These are phyloP conservation scores for Hebeloma cylindrosporum DNA, from an alignment of 768 basidiomycete genomes.

Conservation along the genomic window DNA sequence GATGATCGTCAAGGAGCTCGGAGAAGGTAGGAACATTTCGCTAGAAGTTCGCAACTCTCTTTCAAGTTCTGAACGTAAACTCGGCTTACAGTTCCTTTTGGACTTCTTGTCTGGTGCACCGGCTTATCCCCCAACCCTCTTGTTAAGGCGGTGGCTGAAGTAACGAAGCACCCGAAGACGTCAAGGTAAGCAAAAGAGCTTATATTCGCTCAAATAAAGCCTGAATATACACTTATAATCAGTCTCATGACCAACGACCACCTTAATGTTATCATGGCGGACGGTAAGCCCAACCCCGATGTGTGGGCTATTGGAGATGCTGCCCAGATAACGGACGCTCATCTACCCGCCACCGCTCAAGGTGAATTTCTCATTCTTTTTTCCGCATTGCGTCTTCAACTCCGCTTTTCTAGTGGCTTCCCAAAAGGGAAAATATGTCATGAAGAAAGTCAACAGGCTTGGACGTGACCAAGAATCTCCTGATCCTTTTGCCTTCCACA, in stretches of 20 bases:
- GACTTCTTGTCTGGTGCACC: conserved; percentile 86
- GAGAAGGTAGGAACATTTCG: conserved; percentile 55
- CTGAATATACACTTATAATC: conserved; percentile 1
- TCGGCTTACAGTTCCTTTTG: conserved; percentile 61
- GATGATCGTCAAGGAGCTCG: conserved; percentile 69
- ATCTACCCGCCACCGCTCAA: conserved; percentile 85
- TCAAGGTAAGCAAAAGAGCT: conserved; percentile 49
- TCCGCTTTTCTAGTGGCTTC: conserved; percentile 55
- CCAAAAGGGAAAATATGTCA: conserved; percentile 71
- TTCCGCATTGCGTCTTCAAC: not conserved
- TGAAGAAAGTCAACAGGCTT: conserved; percentile 64
- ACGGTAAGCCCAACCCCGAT: conserved; percentile 57
- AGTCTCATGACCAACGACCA: conserved; percentile 51
- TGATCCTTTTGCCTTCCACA: conserved; percentile 67
- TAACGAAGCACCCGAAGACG: conserved; percentile 62
- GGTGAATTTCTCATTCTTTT: conserved; percentile 34
- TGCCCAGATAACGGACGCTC: conserved; percentile 52
- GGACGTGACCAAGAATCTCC: conserved; percentile 46
- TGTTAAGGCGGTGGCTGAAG: conserved; percentile 55
- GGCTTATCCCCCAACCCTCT: conserved; percentile 83
- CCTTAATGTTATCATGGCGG: conserved; percentile 58
- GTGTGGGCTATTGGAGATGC: conserved; percentile 87
- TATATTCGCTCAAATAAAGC: too few species aligned
- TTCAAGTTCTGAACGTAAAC: conserved; percentile 7
- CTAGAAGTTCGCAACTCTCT: conserved; percentile 5